phyloP scores from a whole-genome alignment of 352 stramenopile species.

The Pilasporangium apinafurcum region DNA sequence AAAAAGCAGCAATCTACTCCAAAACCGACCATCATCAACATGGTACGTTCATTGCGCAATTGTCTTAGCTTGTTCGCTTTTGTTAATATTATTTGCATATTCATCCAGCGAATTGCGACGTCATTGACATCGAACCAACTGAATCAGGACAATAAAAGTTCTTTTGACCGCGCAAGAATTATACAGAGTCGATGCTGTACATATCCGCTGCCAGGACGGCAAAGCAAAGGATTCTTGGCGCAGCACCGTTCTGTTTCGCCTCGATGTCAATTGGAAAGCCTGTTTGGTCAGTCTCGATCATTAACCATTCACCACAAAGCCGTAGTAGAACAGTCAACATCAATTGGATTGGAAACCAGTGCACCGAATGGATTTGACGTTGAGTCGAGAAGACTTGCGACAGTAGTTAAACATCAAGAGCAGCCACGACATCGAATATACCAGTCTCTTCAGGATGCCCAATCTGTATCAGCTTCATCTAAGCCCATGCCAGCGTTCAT shows the following conservation, averaged over 20 bases:
- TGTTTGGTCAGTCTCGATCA: conserved; percentile 1
- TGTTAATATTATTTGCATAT: neutral
- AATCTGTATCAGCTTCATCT: neutral
- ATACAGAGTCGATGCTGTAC: conserved; percentile 6
- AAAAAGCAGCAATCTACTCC: conserved; percentile 4
- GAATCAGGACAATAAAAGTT: neutral
- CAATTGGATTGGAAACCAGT: too few species aligned
- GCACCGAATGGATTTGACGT: too few species aligned
- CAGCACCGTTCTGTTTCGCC: conserved; percentile 1
- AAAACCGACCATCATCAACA: conserved; percentile 15
- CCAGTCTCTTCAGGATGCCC: too few species aligned
- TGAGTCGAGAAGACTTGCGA: too few species aligned
- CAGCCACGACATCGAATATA: too few species aligned
- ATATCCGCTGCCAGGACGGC: conserved; percentile 17
- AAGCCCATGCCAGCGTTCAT: neutral
- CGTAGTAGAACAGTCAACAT: too few species aligned
- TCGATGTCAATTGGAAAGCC: conserved; percentile 4
- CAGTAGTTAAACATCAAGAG: too few species aligned
- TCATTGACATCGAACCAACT: neutral
- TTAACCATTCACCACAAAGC: too few species aligned
- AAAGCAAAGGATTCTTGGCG: conserved; percentile 5
- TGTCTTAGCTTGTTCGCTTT: neutral
- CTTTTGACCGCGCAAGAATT: too few species aligned
- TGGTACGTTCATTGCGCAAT: conserved; percentile 15
- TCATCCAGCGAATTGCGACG: conserved; percentile 6